These are phyloP conservation scores for Aspergillus homomorphus DNA, from an alignment of 495 filamentous ascomycete species.

Conservation along the genomic window DNA sequence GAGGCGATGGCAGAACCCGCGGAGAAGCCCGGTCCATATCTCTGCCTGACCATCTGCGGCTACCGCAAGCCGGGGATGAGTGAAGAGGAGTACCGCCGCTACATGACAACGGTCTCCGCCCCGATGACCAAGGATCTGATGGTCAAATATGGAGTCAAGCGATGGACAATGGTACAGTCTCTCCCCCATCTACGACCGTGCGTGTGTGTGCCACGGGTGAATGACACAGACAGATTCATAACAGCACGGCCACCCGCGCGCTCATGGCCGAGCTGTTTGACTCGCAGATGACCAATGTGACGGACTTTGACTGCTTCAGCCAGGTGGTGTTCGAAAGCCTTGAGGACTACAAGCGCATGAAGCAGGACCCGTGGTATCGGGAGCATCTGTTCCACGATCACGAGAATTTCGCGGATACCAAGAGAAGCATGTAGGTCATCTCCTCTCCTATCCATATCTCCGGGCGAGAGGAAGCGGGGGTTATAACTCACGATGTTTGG, in stretches of 20 bases:
- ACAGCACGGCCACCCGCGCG: not conserved
- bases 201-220: not conserved
- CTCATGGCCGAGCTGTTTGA: constrained; percentile 3
- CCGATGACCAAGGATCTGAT: constrained; percentile 1
- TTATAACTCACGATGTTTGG: too few relatives aligned
- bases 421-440: too few relatives aligned
- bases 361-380: constrained; percentile 9
- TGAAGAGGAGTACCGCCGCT: constrained; percentile 12
- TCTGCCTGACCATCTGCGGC: constrained; percentile 4
- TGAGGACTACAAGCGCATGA: constrained; percentile 5
- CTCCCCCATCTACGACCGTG: not conserved
- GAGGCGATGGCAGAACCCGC: too few relatives aligned
- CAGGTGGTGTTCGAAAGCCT: constrained; percentile 10
- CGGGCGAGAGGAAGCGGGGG: too few relatives aligned
- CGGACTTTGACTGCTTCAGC: constrained; percentile 5
- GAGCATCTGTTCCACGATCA: constrained; percentile 8
- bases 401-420: constrained; percentile 8
- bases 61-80: constrained; percentile 13
- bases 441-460: too few relatives aligned
- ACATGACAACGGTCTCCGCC: constrained; percentile 6
- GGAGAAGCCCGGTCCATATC: too few relatives aligned
- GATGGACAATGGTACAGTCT: constrained; percentile 7
- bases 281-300: not conserved
- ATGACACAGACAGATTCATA: too few relatives aligned
- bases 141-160: constrained; percentile 1